These are phyloP conservation scores for Calocybe gambosa DNA, from an alignment of 1,284 basidiomycete species.

Conservation along the genomic window DNA sequence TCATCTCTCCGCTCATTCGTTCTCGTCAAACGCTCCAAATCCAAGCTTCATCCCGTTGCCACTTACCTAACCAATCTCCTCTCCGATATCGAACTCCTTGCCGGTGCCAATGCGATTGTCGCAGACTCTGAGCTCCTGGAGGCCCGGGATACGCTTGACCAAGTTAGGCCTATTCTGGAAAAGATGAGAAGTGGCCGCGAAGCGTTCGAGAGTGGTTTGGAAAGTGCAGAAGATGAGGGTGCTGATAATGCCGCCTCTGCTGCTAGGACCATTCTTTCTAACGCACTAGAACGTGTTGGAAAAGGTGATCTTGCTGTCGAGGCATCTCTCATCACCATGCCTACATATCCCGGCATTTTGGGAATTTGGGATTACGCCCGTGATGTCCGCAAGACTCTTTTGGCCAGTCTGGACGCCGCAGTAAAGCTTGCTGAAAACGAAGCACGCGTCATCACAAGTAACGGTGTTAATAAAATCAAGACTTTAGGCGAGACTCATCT, in stretches of 20 bases:
- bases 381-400: constrained; percentile 78
- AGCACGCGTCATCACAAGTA: constrained; percentile 65
- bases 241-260: constrained; percentile 48
- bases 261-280: constrained; percentile 58
- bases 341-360: constrained; percentile 84
- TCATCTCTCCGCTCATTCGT: constrained; percentile 93
- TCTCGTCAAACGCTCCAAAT: constrained; percentile 90
- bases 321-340: constrained; percentile 48
- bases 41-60: constrained; percentile 93
- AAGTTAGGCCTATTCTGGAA: constrained; percentile 79
- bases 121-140: constrained; percentile 77
- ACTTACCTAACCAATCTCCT: constrained; percentile 91
- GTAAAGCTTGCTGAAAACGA: constrained; percentile 83
- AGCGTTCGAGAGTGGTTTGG: constrained; percentile 73
- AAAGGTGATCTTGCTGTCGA: constrained; percentile 67
- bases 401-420: constrained; percentile 78
- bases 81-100: constrained; percentile 84
- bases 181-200: constrained; percentile 77
- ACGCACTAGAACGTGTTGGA: constrained; percentile 75
- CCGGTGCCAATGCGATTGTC: constrained; percentile 80
- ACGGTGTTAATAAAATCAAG: constrained; percentile 67
- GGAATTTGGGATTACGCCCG: constrained; percentile 86
- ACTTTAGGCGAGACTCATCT: constrained; percentile 76
- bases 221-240: constrained; percentile 75
- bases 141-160: constrained; percentile 67